Conservation (phyloP, 192 early-diverging fungal genomes). For the Phycomyces blakesleeanus region DNA sequence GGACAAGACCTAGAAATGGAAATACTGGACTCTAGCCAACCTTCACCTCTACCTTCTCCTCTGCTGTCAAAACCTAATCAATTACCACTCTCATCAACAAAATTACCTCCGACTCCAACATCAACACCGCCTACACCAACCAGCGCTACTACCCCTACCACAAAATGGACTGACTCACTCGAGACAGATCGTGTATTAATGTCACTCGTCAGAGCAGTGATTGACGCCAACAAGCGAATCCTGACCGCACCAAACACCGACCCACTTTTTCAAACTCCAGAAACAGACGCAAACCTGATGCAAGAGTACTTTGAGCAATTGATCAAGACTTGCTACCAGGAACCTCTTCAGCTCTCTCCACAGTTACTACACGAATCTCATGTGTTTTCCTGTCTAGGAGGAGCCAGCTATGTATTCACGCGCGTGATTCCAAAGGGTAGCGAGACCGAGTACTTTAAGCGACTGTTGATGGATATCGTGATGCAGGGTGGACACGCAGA, state of each 20-base stretch:
- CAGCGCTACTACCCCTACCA: too few species aligned
- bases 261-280: constrained; percentile 23
- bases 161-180: constrained; percentile 15
- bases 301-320: constrained; percentile 26
- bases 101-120: too few species aligned
- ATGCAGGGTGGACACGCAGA: constrained; percentile 37
- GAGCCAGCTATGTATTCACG: constrained; percentile 29
- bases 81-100: constrained; percentile 5
- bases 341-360: not conserved
- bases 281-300: constrained; percentile 19
- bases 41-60: constrained; percentile 3
- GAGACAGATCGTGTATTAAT: constrained; percentile 17
- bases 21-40: not conserved
- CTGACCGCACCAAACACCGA: constrained; percentile 28
- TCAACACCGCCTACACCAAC: too few species aligned
- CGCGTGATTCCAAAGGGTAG: constrained; percentile 15
- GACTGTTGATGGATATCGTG: constrained; percentile 31
- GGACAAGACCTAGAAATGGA: constrained; percentile 31
- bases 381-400: constrained; percentile 26
- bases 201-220: constrained; percentile 26
- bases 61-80: not conserved
- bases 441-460: constrained; percentile 29
- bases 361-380: not conserved
- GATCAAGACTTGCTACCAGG: constrained; percentile 19
- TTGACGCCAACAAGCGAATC: constrained; percentile 34